Evolutionary conservation across 2,329 filamentous ascomycete genomes (phyloP).

Genomic region (Epichloe gansuensis): DNA sequence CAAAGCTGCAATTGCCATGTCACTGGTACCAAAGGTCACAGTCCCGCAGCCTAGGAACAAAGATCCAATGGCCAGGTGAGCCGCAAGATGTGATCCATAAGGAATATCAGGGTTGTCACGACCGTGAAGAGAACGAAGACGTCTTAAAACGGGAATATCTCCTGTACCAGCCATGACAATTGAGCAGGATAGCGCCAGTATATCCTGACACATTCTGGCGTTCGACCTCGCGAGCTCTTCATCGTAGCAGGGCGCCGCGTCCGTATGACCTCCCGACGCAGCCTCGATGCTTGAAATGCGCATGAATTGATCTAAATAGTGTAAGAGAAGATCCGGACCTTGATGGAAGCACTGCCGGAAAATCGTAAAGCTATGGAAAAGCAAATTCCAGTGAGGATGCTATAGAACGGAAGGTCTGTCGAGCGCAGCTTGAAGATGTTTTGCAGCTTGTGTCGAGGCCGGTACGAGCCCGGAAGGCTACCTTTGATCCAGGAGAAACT

Average conservation of each 20-base stretch:
- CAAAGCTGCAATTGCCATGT: conserved; percentile 74
- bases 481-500: conserved; percentile 61
- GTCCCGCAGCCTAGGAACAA: conserved; percentile 89
- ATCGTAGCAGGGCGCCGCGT: conserved; percentile 51
- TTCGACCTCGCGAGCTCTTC: conserved; percentile 72
- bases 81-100: conserved; percentile 87
- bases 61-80: conserved; percentile 81
- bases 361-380: conserved; percentile 66
- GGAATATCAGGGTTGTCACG: conserved; percentile 72
- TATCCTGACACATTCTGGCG: conserved; percentile 81
- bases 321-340: conserved; percentile 72
- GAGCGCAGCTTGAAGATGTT: conserved; percentile 54
- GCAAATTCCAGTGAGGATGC: conserved; percentile 80
- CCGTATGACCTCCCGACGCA: conserved; percentile 16
- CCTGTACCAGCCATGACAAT: conserved; percentile 95
- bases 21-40: conserved; percentile 78
- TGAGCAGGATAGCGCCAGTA: conserved; percentile 68
- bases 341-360: conserved; percentile 57
- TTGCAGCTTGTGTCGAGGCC: conserved; percentile 46
- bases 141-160: conserved; percentile 72
- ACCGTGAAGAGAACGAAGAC: conserved; percentile 78
- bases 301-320: conserved; percentile 79
- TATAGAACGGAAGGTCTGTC: conserved; percentile 82
- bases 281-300: conserved; percentile 53
- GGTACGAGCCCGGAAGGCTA: conserved; percentile 62